phyloP scores from a whole-genome alignment of 164 flowering plant species.

The Piper longum region DNA sequence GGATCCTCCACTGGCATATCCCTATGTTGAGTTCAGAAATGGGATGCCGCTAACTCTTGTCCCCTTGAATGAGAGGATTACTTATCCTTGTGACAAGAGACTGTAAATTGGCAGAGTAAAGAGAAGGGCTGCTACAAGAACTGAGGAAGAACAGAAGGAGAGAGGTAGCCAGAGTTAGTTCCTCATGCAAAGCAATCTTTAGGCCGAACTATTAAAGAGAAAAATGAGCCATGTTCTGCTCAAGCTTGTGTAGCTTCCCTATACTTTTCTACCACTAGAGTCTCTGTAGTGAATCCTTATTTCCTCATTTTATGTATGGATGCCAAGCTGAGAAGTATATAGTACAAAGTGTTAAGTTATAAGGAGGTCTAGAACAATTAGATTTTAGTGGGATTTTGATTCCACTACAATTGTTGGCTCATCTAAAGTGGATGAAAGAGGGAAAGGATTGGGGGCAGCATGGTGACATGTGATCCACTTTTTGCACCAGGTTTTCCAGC shows the following conservation, averaged over 20 bases:
- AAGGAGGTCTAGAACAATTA: background rate
- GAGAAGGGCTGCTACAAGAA: background rate
- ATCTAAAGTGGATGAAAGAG: background rate
- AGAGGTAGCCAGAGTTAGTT: background rate
- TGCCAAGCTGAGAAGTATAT: background rate
- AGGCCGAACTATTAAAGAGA: background rate
- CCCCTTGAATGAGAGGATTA: background rate
- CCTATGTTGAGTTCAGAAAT: constrained; percentile 46
- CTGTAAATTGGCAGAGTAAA: background rate
- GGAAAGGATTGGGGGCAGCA: background rate
- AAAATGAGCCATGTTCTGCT: background rate
- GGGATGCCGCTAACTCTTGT: constrained; percentile 19
- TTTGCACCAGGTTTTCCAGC: background rate
- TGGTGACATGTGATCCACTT: background rate
- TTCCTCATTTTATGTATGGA: background rate
- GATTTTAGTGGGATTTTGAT: background rate
- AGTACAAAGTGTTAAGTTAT: background rate
- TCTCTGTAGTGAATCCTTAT: background rate
- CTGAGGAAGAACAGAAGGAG: background rate
- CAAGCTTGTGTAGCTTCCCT: background rate
- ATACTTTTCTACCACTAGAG: background rate
- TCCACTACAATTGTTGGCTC: background rate
- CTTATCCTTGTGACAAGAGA: background rate
- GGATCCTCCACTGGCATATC: constrained; percentile 47
- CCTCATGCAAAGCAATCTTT: background rate